Base-by-base conservation (phyloP, 2,329 filamentous ascomycete genomes). In the Aureobasidium sp. region DNA sequence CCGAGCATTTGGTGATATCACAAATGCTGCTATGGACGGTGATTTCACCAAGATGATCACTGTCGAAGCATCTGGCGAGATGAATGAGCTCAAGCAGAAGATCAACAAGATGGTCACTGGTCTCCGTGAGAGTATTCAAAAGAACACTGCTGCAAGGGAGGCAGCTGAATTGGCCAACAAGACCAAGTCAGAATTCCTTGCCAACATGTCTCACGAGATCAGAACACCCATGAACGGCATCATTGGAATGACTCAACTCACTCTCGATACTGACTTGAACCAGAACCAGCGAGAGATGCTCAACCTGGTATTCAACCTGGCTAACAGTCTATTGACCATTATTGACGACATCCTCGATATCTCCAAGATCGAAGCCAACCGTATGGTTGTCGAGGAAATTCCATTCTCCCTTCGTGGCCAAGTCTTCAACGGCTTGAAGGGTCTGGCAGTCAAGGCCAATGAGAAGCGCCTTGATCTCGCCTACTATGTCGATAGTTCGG, bases 71-170 rank as follows among this genome's bases (percentile, higher is more conserved):
- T 97, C 93, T 13, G 94, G 94, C 66, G 94, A 99, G 76, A 97
- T 99, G 94, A 94, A 97, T 76, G 93, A 97, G 75, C 82, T 99
- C 69, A 99, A 99, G 78, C 87, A 92, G 70, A 97, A 97, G 81
- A 97, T 99, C 82, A 99, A 97, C 74, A 90, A 95, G 79, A 99
- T 99, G 94, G 92, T 97, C 59, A 94, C 90, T 73, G 96, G 96
- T 72, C 79, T 99, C 65, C 83, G 93, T 68, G 94, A 97, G 76
- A 95, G 90, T 81, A 97, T 99, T 68, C 92, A 97, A 74, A 87
- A 91, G 73, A 99, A 97, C 74, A 97, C 92, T 3, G 90, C 92
- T 67, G 94, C 94, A 62, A 89, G 94, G 75, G 93, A 97, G 76
- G 92, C 93, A 51, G 94, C 94, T 70, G 94, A 99, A 74, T 80